A percentile compares a stretch with the other conserved stretches of the same genome.
phyloP scores from a whole-genome alignment of 148 eudicot genomes.

The Rhododendron vialii region DNA sequence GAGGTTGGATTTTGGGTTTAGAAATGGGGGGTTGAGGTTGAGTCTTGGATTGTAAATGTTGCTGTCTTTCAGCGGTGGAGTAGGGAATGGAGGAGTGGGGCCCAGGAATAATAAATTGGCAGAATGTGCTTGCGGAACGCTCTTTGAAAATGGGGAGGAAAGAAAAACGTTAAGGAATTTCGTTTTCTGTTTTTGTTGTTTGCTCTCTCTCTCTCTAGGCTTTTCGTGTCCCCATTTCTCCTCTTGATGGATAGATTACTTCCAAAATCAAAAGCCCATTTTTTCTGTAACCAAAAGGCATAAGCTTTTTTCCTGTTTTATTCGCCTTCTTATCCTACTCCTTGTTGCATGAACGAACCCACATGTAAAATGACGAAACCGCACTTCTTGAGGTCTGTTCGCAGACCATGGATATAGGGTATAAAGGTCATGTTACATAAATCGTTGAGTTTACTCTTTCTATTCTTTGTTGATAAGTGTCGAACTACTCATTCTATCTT shows the following conservation, averaged over 20 bases:
- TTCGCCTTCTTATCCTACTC: background rate
- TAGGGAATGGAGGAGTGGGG: background rate
- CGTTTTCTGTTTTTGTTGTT: too few species aligned
- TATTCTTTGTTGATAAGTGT: too few species aligned
- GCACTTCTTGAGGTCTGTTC: background rate
- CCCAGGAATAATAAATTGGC: too few species aligned
- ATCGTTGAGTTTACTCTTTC: too few species aligned
- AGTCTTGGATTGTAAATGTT: background rate
- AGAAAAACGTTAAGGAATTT: background rate
- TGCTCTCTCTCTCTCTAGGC: too few species aligned
- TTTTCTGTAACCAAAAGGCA: background rate
- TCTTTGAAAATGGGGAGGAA: conserved; percentile 20
- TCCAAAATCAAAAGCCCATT: background rate
- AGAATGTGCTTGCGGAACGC: conserved; percentile 33
- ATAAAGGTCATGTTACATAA: background rate
- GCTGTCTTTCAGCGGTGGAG: background rate
- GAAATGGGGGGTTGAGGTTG: background rate
- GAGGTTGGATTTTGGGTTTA: background rate
- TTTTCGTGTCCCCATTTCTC: background rate
- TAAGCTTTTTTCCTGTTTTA: background rate
- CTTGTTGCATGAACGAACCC: background rate
- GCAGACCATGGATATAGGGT: background rate
- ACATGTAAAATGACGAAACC: background rate
- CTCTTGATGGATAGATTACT: background rate
- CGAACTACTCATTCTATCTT: background rate